Evolutionary conservation across 1,139 yeast species (phyloP), one percentile per base, ranked within the genome.

Genomic region (Debaryomyces udenii): DNA sequence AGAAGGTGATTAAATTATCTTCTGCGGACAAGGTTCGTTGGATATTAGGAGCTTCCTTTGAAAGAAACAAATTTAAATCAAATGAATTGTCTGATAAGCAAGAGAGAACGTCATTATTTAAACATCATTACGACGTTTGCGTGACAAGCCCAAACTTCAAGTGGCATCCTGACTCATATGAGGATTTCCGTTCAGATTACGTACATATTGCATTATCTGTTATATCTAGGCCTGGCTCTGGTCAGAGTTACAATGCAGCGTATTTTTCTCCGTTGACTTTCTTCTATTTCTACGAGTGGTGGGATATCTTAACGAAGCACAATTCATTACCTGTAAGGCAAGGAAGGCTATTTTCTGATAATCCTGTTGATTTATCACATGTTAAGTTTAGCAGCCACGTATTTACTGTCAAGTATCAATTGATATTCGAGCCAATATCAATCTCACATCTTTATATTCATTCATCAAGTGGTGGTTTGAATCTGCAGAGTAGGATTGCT

Each of bases 231-330:
- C 59, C 72, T 0, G 37, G 52, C 1, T 50, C 53, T 3, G 72
- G 69, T 0, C 60, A 62, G 39, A 58, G 86, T 2, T 80, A 78
- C 52, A 91, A 90, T 61, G 75, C 90, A 1, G 78, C 84, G 11
- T 94, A 90, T 58, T 64, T 91, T 31, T 75, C 96, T 0, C 96
- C 97, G 0, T 63, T 73, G 29, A 74, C 85, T 0, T 69, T 89
- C 48, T 63, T 66, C 9, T 86, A 86, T 51, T 91, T 91, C 66
- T 80, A 78, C 53, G 64, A 67, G 30, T 93, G 98, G 98, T 90
- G 96, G 96, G 65, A 73, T 37, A 74, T 84, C 40, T 81, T 93
- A 54, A 80, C 84, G 18, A 80, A 87, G 34, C 76, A 78, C 24
- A 67, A 85, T 23, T 83, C 95, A 4, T 67, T 88, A 27, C 96